These are phyloP conservation scores for Penicillium canescens DNA, from an alignment of 495 filamentous ascomycete genomes.

Conservation along the genomic window DNA sequence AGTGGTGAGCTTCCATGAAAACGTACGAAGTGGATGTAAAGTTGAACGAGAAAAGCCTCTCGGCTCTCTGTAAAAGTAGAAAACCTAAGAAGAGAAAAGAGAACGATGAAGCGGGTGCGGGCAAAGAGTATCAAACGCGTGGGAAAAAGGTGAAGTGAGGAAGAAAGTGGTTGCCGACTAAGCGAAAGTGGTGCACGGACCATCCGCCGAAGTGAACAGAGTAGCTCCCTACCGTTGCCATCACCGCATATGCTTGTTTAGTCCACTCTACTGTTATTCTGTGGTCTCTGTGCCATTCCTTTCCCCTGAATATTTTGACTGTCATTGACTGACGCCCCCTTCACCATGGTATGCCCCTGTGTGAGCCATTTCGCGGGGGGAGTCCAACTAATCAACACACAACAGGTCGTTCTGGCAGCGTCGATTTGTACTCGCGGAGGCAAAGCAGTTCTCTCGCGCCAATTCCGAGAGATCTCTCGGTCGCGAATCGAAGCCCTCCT, in stretches of 20 bases:
- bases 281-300: constrained; percentile 3
- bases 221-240: constrained; percentile 36
- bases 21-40: not conserved
- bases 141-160: constrained; percentile 10
- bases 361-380: not conserved
- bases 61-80: too few species aligned
- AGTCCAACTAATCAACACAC: constrained; percentile 28
- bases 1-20: constrained; percentile 16
- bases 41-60: not conserved
- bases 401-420: constrained; percentile 93
- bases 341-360: constrained; percentile 24
- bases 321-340: not conserved
- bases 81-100: not conserved
- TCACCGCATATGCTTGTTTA: constrained; percentile 15
- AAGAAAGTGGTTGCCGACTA: constrained; percentile 27
- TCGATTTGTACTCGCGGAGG: constrained; percentile 98
- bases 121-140: constrained; percentile 10
- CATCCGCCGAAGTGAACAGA: constrained; percentile 49
- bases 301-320: constrained; percentile 10
- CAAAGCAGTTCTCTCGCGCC: constrained; percentile 93
- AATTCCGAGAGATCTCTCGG: constrained; percentile 94
- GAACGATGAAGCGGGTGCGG: not conserved
- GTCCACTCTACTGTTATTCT: not conserved
- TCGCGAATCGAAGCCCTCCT: constrained; percentile 95
- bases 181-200: constrained; percentile 47